Conservation (phyloP, 2,329 filamentous ascomycete species). For the Xenoacremonium recifei region DNA sequence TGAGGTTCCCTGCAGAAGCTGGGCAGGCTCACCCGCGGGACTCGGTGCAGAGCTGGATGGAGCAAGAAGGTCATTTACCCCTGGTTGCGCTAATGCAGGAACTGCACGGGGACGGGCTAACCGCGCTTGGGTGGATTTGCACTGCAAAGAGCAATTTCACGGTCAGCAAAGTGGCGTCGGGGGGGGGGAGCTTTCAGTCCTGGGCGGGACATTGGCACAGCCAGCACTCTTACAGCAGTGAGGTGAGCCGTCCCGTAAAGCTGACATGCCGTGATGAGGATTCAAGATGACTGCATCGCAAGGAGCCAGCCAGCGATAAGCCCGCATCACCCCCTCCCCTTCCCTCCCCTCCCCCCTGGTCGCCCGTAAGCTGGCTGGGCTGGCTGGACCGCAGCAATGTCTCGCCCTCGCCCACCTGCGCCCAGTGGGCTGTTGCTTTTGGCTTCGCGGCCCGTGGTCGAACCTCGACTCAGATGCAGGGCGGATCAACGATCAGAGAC, state of each 20-base stretch:
- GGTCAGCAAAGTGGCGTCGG: conserved; percentile 1
- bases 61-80: conserved; percentile 1
- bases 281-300: neutral
- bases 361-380: too few species aligned
- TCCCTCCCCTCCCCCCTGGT: too few species aligned
- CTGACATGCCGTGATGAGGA: neutral
- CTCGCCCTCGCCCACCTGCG: too few species aligned
- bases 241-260: neutral
- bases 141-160: conserved; percentile 2
- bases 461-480: neutral
- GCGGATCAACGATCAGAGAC: neutral
- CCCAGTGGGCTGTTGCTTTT: neutral
- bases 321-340: neutral
- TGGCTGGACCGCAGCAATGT: too few species aligned
- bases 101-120: conserved; percentile 8
- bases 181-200: too few species aligned
- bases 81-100: conserved; percentile 20
- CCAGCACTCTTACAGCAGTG: neutral
- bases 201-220: neutral
- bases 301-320: neutral
- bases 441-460: neutral
- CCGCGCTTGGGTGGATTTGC: neutral
- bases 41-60: too few species aligned
- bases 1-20: too few species aligned
- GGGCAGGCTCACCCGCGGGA: too few species aligned